Conservation (phyloP, 495 filamentous ascomycete species). For the Tuber microsphaerosporum region DNA sequence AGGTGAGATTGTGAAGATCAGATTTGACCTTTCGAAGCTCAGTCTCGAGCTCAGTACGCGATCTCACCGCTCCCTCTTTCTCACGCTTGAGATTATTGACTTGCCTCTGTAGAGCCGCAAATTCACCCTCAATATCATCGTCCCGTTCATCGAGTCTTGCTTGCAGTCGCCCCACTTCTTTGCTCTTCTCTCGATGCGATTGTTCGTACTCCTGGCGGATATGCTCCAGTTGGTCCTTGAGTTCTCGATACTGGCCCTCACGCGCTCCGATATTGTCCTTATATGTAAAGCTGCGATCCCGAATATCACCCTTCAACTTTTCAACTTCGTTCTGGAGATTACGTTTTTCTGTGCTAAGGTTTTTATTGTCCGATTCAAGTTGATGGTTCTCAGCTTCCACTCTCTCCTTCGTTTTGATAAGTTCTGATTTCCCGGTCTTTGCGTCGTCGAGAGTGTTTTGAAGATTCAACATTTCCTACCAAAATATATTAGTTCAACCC, state of each 20-base stretch:
- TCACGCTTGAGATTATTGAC: slow-evolving; percentile 31
- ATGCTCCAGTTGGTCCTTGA: slow-evolving; percentile 58
- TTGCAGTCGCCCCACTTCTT: slow-evolving; percentile 46
- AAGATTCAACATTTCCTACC: slow-evolving; percentile 16
- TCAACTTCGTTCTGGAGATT: slow-evolving; percentile 34
- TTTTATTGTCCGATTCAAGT: slow-evolving; percentile 45
- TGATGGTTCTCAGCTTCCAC: slow-evolving; percentile 35
- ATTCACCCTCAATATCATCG: slow-evolving; percentile 40
- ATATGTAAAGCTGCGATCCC: slow-evolving; percentile 68
- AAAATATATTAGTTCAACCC: background rate
- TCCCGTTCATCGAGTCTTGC: slow-evolving; percentile 42
- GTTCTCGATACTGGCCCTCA: slow-evolving; percentile 59
- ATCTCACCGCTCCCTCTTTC: slow-evolving; percentile 28
- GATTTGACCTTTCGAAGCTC: slow-evolving; percentile 51
- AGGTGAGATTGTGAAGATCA: slow-evolving; percentile 52
- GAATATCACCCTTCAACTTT: slow-evolving; percentile 66
- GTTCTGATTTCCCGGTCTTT: slow-evolving; percentile 21
- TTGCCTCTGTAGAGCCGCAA: slow-evolving; percentile 25
- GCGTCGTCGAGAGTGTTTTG: slow-evolving; percentile 33
- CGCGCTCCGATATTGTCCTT: slow-evolving; percentile 70
- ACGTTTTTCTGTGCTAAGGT: slow-evolving; percentile 32
- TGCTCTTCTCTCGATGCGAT: slow-evolving; percentile 50
- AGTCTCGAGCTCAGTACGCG: slow-evolving; percentile 36
- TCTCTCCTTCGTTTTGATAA: slow-evolving; percentile 32
- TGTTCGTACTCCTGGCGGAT: slow-evolving; percentile 55